A percentile compares a stretch with the other conserved stretches of the same genome.
These are phyloP conservation scores for Xylona heveae DNA, from an alignment of 495 filamentous ascomycete species.

Conservation along the genomic window DNA sequence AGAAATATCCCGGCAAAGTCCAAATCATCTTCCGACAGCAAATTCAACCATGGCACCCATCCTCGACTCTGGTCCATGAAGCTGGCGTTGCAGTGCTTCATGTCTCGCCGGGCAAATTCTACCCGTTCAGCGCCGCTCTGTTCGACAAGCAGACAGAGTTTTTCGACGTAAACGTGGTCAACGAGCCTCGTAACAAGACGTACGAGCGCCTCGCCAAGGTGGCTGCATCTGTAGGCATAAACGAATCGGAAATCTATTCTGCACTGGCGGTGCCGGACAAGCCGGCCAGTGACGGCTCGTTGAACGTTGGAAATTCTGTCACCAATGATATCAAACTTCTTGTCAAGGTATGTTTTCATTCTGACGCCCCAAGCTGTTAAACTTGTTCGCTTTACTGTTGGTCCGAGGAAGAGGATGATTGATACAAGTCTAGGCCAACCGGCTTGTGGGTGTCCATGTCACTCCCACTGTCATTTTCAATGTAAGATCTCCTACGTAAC, in stretches of 20 bases:
- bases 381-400: constrained; percentile 1
- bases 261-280: constrained; percentile 42
- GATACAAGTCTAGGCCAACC: constrained; percentile 27
- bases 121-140: constrained; percentile 39
- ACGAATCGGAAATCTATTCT: constrained; percentile 38
- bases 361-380: not conserved
- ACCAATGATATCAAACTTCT: constrained; percentile 73
- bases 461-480: constrained; percentile 80
- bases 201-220: constrained; percentile 56
- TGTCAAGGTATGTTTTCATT: constrained; percentile 37
- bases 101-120: constrained; percentile 48
- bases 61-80: constrained; percentile 72
- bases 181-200: constrained; percentile 67
- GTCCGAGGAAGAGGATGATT: constrained; percentile 9
- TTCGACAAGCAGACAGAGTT: constrained; percentile 33
- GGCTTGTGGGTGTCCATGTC: constrained; percentile 65
- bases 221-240: constrained; percentile 41
- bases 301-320: constrained; percentile 37
- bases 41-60: constrained; percentile 91
- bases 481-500: constrained; percentile 23
- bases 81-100: constrained; percentile 58
- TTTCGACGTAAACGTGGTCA: constrained; percentile 27
- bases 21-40: constrained; percentile 73
- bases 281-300: constrained; percentile 32
- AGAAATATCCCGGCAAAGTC: constrained; percentile 35